phyloP scores from a whole-genome alignment of 2,329 filamentous ascomycete species.

The Aspergillus tubingensis region DNA sequence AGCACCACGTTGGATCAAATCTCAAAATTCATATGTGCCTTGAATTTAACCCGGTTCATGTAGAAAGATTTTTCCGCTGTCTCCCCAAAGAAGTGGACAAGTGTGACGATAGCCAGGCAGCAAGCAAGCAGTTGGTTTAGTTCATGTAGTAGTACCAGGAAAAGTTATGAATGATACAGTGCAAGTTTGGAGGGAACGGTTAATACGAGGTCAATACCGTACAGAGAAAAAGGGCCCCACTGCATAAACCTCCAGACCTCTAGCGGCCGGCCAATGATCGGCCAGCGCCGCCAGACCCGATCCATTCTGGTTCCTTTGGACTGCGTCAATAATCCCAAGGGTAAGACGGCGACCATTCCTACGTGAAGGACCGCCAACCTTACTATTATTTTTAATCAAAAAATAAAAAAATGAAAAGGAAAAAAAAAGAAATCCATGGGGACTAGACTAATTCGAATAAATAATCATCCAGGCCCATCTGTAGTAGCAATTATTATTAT shows the following conservation, averaged over 20 bases:
- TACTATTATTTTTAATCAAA: conserved; percentile 2
- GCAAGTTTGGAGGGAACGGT: neutral
- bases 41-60: neutral
- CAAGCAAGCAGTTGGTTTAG: neutral
- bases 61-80: neutral
- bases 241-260: conserved; percentile 4
- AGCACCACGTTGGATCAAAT: neutral
- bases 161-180: neutral
- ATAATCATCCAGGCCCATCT: conserved; percentile 8
- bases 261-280: conserved; percentile 5
- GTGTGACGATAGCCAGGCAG: neutral
- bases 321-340: conserved; percentile 2
- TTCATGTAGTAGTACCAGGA: too few species aligned
- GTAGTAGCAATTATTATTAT: neutral
- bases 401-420: neutral
- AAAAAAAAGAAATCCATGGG: conserved; percentile 4
- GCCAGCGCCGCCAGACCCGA: neutral
- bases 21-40: neutral
- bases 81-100: neutral
- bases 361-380: neutral
- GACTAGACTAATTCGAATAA: neutral
- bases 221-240: neutral
- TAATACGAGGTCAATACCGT: neutral
- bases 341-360: conserved; percentile 5
- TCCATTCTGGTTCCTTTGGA: neutral